These are phyloP conservation scores for Yamadazyma takamatsuzukensis DNA, from an alignment of 805 yeast species.

Conservation along the genomic window DNA sequence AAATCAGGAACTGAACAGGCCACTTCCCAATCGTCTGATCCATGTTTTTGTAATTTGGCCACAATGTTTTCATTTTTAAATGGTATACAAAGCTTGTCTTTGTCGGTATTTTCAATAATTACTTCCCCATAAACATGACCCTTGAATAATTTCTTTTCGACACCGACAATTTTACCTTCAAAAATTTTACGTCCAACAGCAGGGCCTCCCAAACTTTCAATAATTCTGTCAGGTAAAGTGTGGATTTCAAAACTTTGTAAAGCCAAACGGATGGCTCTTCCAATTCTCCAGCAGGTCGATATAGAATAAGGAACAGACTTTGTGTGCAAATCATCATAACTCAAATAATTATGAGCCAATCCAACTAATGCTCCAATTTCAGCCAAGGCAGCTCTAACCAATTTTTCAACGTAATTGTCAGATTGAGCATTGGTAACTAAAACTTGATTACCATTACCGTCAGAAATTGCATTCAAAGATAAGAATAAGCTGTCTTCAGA, in stretches of 20 bases:
- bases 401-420: slow-evolving; percentile 32
- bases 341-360: slow-evolving; percentile 33
- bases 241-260: slow-evolving; percentile 34
- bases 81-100: slow-evolving; percentile 27
- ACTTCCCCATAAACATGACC: slow-evolving; percentile 47
- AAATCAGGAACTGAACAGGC: slow-evolving; percentile 46
- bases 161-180: slow-evolving; percentile 41
- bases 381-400: slow-evolving; percentile 38
- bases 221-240: slow-evolving; percentile 17
- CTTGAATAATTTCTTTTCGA: slow-evolving; percentile 36
- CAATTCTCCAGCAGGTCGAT: slow-evolving; percentile 48
- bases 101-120: slow-evolving; percentile 20
- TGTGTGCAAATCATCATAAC: slow-evolving; percentile 3
- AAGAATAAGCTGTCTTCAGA: slow-evolving; percentile 17
- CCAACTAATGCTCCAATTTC: slow-evolving; percentile 43
- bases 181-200: slow-evolving; percentile 26
- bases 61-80: slow-evolving; percentile 47
- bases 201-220: slow-evolving; percentile 34
- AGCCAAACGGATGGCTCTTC: slow-evolving; percentile 40
- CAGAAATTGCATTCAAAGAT: slow-evolving; percentile 22
- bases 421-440: slow-evolving; percentile 27
- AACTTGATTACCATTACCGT: slow-evolving; percentile 41
- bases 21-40: slow-evolving; percentile 18
- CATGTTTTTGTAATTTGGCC: slow-evolving; percentile 21
- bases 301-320: slow-evolving; percentile 8